Evolutionary conservation across 2,329 filamentous ascomycete genomes (phyloP), one percentile per base, ranked within the genome.

Genomic region (Ceratocystis diversiconidia): DNA sequence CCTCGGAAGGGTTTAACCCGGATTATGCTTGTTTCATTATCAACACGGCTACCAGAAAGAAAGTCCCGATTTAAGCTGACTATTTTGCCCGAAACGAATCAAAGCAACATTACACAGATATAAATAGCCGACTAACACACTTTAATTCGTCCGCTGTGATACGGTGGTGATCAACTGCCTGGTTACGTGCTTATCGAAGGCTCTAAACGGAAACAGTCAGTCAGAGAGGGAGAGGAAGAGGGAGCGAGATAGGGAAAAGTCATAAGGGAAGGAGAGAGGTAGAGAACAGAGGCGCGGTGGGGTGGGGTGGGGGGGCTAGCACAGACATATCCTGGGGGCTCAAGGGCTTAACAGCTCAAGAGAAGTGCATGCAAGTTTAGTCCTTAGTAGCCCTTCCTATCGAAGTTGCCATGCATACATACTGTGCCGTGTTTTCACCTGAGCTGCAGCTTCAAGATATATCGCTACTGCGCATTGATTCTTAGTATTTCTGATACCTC

Each of bases 101-200:
- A 41, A 41, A 12, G 32, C 32, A 17, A 59, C 52, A 59, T 59
- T 32, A n/a, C 52, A 30, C 52, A 36, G 7, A 6, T n/a, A 59
- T 12, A 59, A 59, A 59, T 59, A 32, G 52, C 52, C 52, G 52
- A 59, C 52, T 32, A 17, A 59, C 52, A 59, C 28, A 36, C 52
- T 59, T 59, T 59, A 59, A 30, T 59, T 32, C 52, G 17, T n/a
- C 52, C 52, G 52, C 52, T 36, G 52, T 59, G 32, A 17, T n/a
- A 59, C 52, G 32, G 32, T 59, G 32, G 12, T 59, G 32, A 59
- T 41, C 8, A 41, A 41, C 36, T 41, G 3, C 36, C 8, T 41
- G 8, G 36, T 12, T 41, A 12, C 36, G 10, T 41, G 36, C 36
- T 41, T 12, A 41, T 41, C 10, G 36, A 12, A 41, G 32, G 3